Conservation (phyloP, 345 rosid species). For the Luvunga scandens region DNA sequence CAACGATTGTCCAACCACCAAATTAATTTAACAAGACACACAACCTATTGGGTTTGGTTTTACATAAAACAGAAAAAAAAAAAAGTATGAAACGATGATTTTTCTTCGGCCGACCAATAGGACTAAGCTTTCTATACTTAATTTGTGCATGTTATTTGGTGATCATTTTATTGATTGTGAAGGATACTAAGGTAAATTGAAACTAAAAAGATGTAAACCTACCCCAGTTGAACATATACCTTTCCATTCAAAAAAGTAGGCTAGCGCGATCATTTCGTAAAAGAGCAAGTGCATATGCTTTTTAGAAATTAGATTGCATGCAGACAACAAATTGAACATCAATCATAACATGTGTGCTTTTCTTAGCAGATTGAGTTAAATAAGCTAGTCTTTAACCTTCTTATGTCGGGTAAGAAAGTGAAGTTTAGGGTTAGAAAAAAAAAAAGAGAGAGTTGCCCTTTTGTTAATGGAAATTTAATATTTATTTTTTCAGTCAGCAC, state of each 20-base stretch:
- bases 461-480: no score
- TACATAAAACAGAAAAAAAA: background rate
- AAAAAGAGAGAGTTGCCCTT: background rate
- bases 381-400: background rate
- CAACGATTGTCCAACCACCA: background rate
- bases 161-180: background rate
- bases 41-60: background rate
- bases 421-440: background rate
- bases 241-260: slow-evolving; percentile 1
- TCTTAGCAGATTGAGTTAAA: background rate
- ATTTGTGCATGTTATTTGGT: background rate
- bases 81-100: background rate
- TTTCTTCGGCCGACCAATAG: background rate
- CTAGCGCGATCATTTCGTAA: background rate
- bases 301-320: background rate
- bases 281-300: background rate
- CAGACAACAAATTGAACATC: background rate
- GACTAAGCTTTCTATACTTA: background rate
- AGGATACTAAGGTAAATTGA: background rate
- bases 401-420: background rate
- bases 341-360: background rate
- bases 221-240: slow-evolving; percentile 1
- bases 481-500: background rate
- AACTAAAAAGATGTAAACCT: background rate
- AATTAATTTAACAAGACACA: background rate